Conservation (phyloP, 805 yeast genomes). For the Yarrowia sp. region DNA sequence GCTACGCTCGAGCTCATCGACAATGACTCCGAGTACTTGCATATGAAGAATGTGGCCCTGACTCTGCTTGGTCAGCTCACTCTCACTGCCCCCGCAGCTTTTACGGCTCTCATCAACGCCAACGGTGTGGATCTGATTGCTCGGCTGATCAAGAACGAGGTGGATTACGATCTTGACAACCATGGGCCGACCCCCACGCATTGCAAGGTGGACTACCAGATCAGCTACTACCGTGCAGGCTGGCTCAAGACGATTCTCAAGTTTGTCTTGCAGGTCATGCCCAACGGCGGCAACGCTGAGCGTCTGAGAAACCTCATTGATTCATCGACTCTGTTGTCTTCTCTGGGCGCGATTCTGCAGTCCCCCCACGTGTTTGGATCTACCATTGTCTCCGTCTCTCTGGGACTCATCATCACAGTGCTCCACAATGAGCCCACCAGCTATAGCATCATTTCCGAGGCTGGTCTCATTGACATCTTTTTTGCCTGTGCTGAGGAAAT, state of each 20-base stretch:
- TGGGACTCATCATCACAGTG: conserved; percentile 71
- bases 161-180: conserved; percentile 60
- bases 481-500: conserved; percentile 63
- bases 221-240: conserved; percentile 48
- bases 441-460: conserved; percentile 77
- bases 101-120: conserved; percentile 67
- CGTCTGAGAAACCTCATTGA: conserved; percentile 85
- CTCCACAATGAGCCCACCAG: conserved; percentile 93
- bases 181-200: conserved; percentile 57
- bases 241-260: conserved; percentile 66
- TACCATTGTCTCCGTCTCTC: conserved; percentile 62
- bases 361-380: conserved; percentile 72
- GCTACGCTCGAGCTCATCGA: conserved; percentile 68
- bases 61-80: conserved; percentile 59
- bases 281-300: conserved; percentile 76
- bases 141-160: conserved; percentile 66
- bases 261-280: conserved; percentile 67
- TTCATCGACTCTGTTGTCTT: conserved; percentile 70
- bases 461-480: conserved; percentile 71
- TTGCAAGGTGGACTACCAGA: conserved; percentile 53
- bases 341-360: conserved; percentile 61
- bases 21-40: conserved; percentile 58
- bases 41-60: conserved; percentile 68
- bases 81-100: conserved; percentile 52
- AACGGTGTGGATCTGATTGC: conserved; percentile 73